A percentile compares a stretch with the other conserved stretches of the same genome.
Evolutionary conservation across 2,329 filamentous ascomycete genomes (phyloP).

Genomic region (Reticulascus tulasneorum): DNA sequence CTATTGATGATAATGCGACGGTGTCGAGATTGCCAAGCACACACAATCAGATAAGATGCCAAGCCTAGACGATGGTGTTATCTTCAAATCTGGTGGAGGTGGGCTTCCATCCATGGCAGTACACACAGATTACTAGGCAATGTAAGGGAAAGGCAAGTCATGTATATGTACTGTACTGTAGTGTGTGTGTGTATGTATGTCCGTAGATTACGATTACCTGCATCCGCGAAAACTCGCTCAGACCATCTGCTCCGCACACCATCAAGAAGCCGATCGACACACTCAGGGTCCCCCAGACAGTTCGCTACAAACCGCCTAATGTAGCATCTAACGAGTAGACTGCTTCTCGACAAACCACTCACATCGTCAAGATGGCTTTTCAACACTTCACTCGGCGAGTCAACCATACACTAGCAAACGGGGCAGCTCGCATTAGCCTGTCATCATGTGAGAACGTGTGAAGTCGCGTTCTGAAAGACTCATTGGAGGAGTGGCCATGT

Average conservation of each 20-base stretch:
- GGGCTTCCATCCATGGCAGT: no score
- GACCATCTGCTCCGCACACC: constrained; percentile 8
- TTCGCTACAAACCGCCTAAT: no score
- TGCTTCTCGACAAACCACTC: no score
- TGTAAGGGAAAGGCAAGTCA: no score
- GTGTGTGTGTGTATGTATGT: no score
- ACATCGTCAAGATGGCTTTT: constrained; percentile 1
- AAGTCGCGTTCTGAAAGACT: constrained; percentile 2
- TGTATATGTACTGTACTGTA: no score
- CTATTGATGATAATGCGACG: constrained; percentile 9
- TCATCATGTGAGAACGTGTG: constrained; percentile 15
- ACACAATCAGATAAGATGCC: constrained; percentile 7
- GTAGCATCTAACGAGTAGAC: no score
- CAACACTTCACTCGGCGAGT: constrained; percentile 8
- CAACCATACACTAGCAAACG: constrained; percentile 7
- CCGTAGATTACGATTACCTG: constrained; percentile 13
- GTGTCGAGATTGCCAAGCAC: constrained; percentile 9
- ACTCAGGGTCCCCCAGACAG: no score
- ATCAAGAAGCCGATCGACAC: constrained; percentile 1
- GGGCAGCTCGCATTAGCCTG: constrained; percentile 12
- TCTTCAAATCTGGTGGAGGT: no score
- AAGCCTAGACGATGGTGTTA: no score
- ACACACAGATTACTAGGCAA: no score
- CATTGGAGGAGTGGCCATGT: constrained; percentile 4
- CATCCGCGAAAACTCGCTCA: constrained; percentile 13